A percentile compares a stretch with the other conserved stretches of the same genome.
Evolutionary conservation across 2,329 filamentous ascomycete genomes (phyloP).

Genomic region (Pseudomassariella vexata): DNA sequence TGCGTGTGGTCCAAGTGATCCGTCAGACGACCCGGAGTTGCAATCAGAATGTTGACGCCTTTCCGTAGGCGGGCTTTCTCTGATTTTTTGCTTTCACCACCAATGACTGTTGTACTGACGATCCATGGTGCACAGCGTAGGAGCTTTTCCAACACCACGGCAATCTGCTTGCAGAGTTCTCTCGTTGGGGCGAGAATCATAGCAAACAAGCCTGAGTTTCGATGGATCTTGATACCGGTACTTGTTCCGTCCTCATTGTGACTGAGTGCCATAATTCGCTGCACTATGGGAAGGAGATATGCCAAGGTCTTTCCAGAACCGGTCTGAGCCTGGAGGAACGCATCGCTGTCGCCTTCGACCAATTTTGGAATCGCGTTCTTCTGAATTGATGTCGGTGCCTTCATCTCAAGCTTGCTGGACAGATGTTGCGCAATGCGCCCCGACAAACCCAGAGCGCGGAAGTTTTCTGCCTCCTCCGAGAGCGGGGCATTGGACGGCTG

Average conservation of each 20-base stretch:
- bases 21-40: conserved; percentile 83
- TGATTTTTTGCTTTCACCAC: conserved; percentile 64
- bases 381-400: conserved; percentile 90
- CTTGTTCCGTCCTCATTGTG: conserved; percentile 38
- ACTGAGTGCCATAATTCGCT: conserved; percentile 77
- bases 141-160: conserved; percentile 76
- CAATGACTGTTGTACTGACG: conserved; percentile 77
- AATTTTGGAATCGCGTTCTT: conserved; percentile 81
- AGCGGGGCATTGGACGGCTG: conserved; percentile 89
- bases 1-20: conserved; percentile 94
- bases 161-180: conserved; percentile 92
- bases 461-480: conserved; percentile 75
- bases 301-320: conserved; percentile 96
- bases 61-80: conserved; percentile 94
- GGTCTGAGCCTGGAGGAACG: conserved; percentile 94
- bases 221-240: conserved; percentile 56
- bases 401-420: conserved; percentile 77
- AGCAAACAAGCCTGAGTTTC: conserved; percentile 86
- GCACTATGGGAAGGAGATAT: conserved; percentile 89
- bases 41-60: conserved; percentile 91
- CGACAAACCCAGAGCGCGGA: conserved; percentile 79
- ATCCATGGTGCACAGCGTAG: conserved; percentile 91
- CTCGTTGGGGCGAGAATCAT: conserved; percentile 91
- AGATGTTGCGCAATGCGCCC: conserved; percentile 76
- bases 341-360: conserved; percentile 75